phyloP scores from a whole-genome alignment of 306 rosid genomes.

The Castanopsis chinensis region DNA sequence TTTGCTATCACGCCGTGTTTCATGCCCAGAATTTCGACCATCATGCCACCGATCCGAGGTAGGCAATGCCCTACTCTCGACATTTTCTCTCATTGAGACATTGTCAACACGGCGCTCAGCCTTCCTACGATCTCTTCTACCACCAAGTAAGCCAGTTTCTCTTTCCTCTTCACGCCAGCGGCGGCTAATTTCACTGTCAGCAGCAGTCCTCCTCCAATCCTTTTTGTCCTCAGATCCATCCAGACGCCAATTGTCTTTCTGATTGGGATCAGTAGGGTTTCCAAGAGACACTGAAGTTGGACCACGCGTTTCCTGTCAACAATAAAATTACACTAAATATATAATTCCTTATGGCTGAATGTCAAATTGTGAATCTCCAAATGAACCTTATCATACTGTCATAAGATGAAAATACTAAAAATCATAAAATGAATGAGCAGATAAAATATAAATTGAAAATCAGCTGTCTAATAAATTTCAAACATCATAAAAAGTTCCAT shows the following conservation, averaged over 20 bases:
- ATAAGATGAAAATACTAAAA: not conserved
- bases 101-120: constrained; percentile 49
- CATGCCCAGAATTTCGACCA: constrained; percentile 48
- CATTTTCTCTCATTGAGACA: constrained; percentile 37
- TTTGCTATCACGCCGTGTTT: constrained; percentile 53
- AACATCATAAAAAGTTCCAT: not conserved
- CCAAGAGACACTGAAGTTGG: constrained; percentile 39
- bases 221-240: constrained; percentile 56
- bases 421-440: not conserved
- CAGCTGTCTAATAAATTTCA: not conserved
- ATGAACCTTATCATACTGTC: not conserved
- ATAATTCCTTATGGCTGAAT: not conserved
- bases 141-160: constrained; percentile 59
- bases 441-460: not conserved
- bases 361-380: not conserved
- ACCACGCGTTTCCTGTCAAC: constrained; percentile 45
- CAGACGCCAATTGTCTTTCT: constrained; percentile 56
- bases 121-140: constrained; percentile 58
- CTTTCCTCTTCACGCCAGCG: constrained; percentile 72
- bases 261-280: constrained; percentile 37
- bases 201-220: constrained; percentile 47
- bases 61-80: constrained; percentile 42
- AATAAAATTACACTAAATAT: not conserved
- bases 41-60: constrained; percentile 56
- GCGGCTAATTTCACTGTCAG: constrained; percentile 51